Base-by-base conservation (phyloP, 1,284 basidiomycete genomes). In the Malassezia restricta region DNA sequence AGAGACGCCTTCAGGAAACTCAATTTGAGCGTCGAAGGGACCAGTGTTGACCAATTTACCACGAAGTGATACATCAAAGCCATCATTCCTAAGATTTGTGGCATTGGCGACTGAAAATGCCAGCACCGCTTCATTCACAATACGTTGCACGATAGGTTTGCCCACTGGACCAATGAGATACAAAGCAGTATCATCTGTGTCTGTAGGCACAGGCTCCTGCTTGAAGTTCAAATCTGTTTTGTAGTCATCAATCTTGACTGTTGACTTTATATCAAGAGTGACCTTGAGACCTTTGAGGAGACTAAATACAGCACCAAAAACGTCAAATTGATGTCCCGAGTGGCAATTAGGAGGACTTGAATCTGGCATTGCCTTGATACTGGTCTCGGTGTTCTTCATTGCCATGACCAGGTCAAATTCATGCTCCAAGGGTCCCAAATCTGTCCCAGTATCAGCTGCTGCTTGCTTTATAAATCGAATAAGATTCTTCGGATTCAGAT, bases 181-280 rank as follows among this genome's bases (percentile, higher is more conserved):
- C 28, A 86, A 74, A 0, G 78, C 79, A 0, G 81, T 81, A 52
- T 77, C 63, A 62, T 86, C 84, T 6, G 81, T 82, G 78, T 82
- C 59, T 4, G 80, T 80, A 8, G 81, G 78, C 9, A 86, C 82
- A 41, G 77, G 76, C 48, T 74, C 76, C 66, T 86, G 84, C 29
- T 75, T 74, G 73, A 86, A 85, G 31, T 80, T 73, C 40, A 86
- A 76, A 47, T 79, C 77, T 11, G 82, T 83, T 9, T 67, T 59
- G 56, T 71, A 75, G 24, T 74, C 71, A 47, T 66, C 62, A n/a
- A 68, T 49, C 56, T 63, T 68, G 49, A 57, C 51, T 3, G 47
- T 51, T 24, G 70, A 54, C 38, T 62, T 44, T 20, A 65, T 66
- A 24, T 63, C 77, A 82, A 75, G 60, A 79, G 76, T 41, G 81